Evolutionary conservation across 2,329 filamentous ascomycete species (phyloP).

Genomic region (Diplodia corticola): DNA sequence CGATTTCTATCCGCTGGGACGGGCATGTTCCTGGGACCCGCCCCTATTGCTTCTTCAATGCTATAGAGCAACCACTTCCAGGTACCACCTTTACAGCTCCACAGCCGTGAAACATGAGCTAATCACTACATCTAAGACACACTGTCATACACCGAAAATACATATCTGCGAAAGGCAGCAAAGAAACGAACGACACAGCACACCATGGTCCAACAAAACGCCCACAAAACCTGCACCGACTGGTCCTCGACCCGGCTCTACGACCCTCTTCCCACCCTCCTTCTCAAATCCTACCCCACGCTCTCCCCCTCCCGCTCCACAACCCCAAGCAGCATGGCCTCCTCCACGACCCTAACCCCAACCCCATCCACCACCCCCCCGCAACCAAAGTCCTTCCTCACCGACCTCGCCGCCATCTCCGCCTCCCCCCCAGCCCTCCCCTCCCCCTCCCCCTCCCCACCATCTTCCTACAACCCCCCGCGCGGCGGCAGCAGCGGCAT

Average conservation of each 20-base stretch:
- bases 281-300: not conserved
- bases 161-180: not conserved
- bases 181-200: not conserved
- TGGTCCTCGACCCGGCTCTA: constrained; percentile 6
- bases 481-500: not conserved
- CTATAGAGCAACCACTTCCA: not conserved
- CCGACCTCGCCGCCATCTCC: constrained; percentile 1
- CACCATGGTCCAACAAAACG: not conserved
- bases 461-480: constrained; percentile 5
- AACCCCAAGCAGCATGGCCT: constrained; percentile 18
- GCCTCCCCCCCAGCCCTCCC: constrained; percentile 4
- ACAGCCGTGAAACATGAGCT: not conserved
- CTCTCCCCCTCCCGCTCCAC: not conserved
- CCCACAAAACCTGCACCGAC: constrained; percentile 13
- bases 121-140: not conserved
- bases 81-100: not conserved
- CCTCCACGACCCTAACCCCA: constrained; percentile 24
- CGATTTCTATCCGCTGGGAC: not conserved
- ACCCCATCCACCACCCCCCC: constrained; percentile 24
- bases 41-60: not conserved
- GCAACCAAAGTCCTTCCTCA: constrained; percentile 24
- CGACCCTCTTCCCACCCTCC: not conserved
- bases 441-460: not conserved
- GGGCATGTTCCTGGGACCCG: no score
- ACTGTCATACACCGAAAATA: not conserved